Conservation (phyloP, 148 eudicot species). For the Camellia sinensis region DNA sequence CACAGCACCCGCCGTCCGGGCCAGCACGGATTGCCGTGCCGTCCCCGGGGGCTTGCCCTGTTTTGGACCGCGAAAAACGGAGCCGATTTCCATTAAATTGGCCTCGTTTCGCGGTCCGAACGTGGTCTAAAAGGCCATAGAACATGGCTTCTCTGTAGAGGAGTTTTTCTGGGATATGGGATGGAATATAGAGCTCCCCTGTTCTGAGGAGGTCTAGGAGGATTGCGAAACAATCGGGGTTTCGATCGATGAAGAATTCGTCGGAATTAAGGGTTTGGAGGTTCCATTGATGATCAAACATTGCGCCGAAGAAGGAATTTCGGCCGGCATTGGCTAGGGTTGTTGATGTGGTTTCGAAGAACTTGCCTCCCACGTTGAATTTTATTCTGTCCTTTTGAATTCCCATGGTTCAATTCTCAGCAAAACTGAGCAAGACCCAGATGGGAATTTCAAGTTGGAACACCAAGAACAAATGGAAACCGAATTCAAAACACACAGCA, state of each 20-base stretch:
- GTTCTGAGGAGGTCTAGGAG: constrained; percentile 82
- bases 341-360: constrained; percentile 77
- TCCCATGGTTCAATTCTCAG: constrained; percentile 31
- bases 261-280: constrained; percentile 21
- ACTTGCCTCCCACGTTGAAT: constrained; percentile 79
- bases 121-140: constrained; percentile 70
- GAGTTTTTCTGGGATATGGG: constrained; percentile 52
- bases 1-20: constrained; percentile 82
- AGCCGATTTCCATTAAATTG: constrained; percentile 74
- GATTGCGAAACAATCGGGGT: constrained; percentile 70
- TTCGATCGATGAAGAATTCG: constrained; percentile 69
- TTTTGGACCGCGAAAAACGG: constrained; percentile 31
- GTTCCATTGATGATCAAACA: constrained; percentile 76
- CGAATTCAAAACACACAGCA: background rate
- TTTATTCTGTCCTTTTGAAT: constrained; percentile 52
- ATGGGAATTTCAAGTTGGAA: constrained; percentile 15
- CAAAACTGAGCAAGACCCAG: background rate
- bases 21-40: constrained; percentile 84
- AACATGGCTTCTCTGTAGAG: constrained; percentile 73
- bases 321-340: constrained; percentile 85
- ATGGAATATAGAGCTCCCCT: constrained; percentile 59
- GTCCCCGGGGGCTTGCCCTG: constrained; percentile 75
- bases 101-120: constrained; percentile 74
- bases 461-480: constrained; percentile 4
- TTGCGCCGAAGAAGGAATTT: constrained; percentile 67